Evolutionary conservation across 2,329 filamentous ascomycete species (phyloP), one percentile per base, ranked within the genome.

Genomic region (Claviceps purpurea): DNA sequence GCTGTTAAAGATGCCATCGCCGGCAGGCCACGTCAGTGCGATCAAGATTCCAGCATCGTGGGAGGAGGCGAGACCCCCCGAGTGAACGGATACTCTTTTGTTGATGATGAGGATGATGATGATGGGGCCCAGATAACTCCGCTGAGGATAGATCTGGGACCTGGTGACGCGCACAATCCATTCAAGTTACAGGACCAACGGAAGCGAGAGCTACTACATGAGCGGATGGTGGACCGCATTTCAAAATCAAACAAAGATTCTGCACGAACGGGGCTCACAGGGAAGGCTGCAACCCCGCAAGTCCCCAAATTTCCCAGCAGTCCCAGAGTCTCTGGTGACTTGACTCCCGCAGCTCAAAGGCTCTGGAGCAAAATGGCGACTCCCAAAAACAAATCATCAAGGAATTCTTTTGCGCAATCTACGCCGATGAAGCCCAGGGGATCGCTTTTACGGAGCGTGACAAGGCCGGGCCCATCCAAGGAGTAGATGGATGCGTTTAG

Each of bases 61-160:
- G 73, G 74, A 1, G 85, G 84, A 16, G 77, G 76, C 53, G 89
- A 94, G 66, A 97, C 91, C 0, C 93, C 91, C 0, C 78, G 88
- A 2, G 87, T 97, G 0, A 95, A 94, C 56, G 93, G 93, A 1
- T 98, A 96, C 65, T 80, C 89, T 0, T 97, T 95, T 67, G 90
- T 98, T 39, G 89, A 95, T 59, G 89, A 94, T 52, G 86, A 85
- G 48, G 75, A 78, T 0, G 75, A 75, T 16, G 70, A 71, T 16
- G 59, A 62, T 1, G 61, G 65, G 7, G n/a, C 51, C 5, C 24
- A 51, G 7, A 40, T 44, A 10, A 41, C 60, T 13, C 55, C 64
- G 46, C 68, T 72, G n/a, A 56, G 70, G 56, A 74, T 85, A 61
- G 69, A 82, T 51, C 70, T 86, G 7, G 77, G 81, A 1, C 71